These are phyloP conservation scores for Yamadazyma kitorensis DNA, from an alignment of 805 yeast genomes.

Conservation along the genomic window DNA sequence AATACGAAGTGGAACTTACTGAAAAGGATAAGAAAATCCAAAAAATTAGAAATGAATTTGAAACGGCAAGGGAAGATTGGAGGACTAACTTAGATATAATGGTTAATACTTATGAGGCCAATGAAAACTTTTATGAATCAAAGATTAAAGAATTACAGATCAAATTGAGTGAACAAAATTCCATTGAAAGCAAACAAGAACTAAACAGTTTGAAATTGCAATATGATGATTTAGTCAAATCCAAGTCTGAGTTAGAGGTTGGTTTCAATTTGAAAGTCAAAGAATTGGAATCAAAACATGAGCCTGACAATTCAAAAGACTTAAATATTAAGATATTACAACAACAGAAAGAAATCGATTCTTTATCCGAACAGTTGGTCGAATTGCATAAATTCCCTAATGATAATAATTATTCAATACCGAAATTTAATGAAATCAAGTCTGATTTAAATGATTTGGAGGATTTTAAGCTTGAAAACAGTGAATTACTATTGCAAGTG, in stretches of 20 bases:
- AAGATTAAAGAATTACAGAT: constrained; percentile 38
- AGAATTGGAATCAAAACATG: constrained; percentile 1
- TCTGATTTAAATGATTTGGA: neutral
- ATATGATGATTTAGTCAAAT: constrained; percentile 1
- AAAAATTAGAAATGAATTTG: constrained; percentile 47
- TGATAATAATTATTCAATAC: no score
- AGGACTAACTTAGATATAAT: constrained; percentile 55
- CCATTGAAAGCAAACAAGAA: neutral
- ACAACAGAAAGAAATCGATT: constrained; percentile 10
- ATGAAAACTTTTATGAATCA: constrained; percentile 46
- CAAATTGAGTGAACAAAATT: constrained; percentile 10
- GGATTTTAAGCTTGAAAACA: neutral
- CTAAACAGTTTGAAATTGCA: neutral
- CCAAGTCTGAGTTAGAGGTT: constrained; percentile 2
- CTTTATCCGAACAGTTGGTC: constrained; percentile 8
- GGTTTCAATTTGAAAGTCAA: neutral
- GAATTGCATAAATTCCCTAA: constrained; percentile 10
- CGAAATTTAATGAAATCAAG: no score
- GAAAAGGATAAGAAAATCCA: constrained; percentile 45
- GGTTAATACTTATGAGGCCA: constrained; percentile 54
- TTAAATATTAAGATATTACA: constrained; percentile 2
- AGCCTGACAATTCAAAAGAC: neutral
- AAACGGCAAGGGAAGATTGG: constrained; percentile 56
- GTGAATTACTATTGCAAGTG: neutral
- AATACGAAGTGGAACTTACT: constrained; percentile 41